Evolutionary conservation across 495 filamentous ascomycete genomes (phyloP).

Genomic region (Penicillium nucicola): DNA sequence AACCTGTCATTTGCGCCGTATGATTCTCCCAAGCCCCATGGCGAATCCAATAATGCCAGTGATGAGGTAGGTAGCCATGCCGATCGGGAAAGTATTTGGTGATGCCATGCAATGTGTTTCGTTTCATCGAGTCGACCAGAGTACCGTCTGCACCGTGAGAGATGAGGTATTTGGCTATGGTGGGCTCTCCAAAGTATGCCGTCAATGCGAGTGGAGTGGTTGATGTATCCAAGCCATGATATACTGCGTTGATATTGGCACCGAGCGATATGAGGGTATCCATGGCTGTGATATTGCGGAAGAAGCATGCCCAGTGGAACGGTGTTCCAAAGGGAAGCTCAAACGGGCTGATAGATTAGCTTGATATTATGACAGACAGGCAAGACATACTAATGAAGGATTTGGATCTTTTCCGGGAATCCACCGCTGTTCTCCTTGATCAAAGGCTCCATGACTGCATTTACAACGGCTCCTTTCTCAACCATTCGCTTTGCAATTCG

Average conservation of each 20-base stretch:
- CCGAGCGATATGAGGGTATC: constrained; percentile 17
- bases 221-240: constrained; percentile 9
- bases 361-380: neutral
- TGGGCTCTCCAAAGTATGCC: constrained; percentile 14
- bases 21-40: constrained; percentile 18
- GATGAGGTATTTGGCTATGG: constrained; percentile 10
- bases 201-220: constrained; percentile 16
- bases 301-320: constrained; percentile 27
- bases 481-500: constrained; percentile 9
- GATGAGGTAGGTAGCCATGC: constrained; percentile 10
- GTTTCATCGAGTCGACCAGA: constrained; percentile 8
- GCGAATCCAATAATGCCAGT: constrained; percentile 17
- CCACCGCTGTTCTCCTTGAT: constrained; percentile 14
- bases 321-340: constrained; percentile 28
- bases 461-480: constrained; percentile 10
- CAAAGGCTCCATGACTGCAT: constrained; percentile 12
- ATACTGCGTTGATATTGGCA: constrained; percentile 5
- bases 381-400: constrained; percentile 18
- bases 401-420: constrained; percentile 16
- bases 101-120: constrained; percentile 18
- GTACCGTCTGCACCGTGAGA: constrained; percentile 13
- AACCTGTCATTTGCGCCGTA: neutral
- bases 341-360: constrained; percentile 19
- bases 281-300: constrained; percentile 14
- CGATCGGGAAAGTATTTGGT: constrained; percentile 11